These are phyloP conservation scores for Nicotiana paniculata DNA, from an alignment of 257 asterid species.

Conservation along the genomic window DNA sequence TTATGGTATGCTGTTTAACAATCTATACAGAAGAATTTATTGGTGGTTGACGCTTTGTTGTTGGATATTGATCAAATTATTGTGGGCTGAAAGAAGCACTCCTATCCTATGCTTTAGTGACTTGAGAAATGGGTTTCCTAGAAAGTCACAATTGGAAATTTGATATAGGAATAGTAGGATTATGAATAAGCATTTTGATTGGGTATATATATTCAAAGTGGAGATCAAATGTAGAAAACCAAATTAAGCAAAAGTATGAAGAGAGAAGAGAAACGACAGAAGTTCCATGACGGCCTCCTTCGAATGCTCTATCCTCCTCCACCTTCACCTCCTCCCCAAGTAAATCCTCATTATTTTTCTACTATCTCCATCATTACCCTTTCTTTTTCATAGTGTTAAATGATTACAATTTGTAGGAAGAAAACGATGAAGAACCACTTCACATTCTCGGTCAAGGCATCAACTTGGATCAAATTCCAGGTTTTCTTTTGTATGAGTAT, in stretches of 20 bases:
- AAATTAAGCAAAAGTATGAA: slow-evolving; percentile 37
- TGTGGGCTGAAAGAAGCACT: background rate
- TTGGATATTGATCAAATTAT: background rate
- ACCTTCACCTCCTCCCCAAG: slow-evolving; percentile 33
- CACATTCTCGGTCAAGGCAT: slow-evolving; percentile 4
- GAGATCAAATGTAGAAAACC: background rate
- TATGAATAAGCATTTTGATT: background rate
- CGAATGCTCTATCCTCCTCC: slow-evolving; percentile 69
- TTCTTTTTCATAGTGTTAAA: background rate
- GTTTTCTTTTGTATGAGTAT: slow-evolving; percentile 22
- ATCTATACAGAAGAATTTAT: background rate
- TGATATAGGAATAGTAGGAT: background rate
- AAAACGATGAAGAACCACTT: slow-evolving; percentile 13
- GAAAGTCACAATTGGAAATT: background rate
- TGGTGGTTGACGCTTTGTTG: background rate
- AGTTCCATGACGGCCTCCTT: slow-evolving; percentile 57
- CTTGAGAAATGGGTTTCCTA: background rate
- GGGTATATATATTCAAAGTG: background rate
- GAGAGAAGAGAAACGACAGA: slow-evolving; percentile 42
- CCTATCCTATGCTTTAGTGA: background rate
- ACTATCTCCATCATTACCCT: background rate
- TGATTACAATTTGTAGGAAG: slow-evolving; percentile 16
- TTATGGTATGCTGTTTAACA: background rate
- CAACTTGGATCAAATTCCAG: slow-evolving; percentile 29
- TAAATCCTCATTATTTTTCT: background rate